Evolutionary conservation across 2,329 filamentous ascomycete species (phyloP).

Genomic region (Cladophialophora exuberans): DNA sequence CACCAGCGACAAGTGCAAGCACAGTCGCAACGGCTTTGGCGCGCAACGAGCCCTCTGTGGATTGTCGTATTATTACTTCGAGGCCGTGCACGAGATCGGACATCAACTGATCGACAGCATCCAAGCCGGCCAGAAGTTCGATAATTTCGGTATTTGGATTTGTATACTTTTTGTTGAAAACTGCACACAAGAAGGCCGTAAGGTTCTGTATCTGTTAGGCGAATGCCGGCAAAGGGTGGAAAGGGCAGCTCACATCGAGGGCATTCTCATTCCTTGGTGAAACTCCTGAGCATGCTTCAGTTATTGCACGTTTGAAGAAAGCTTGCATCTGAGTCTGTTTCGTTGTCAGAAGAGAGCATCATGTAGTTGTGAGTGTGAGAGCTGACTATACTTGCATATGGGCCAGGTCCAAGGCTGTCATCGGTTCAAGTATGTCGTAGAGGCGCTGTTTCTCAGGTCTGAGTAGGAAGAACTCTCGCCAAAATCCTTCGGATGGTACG

Average conservation of each 20-base stretch:
- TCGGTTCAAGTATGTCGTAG: slow-evolving; percentile 67
- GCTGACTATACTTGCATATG: slow-evolving; percentile 63
- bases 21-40: slow-evolving; percentile 80
- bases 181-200: slow-evolving; percentile 79
- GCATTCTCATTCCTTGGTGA: slow-evolving; percentile 74
- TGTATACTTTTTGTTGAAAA: slow-evolving; percentile 87
- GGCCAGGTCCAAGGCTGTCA: slow-evolving; percentile 75
- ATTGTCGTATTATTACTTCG: slow-evolving; percentile 80
- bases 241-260: slow-evolving; percentile 67
- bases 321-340: slow-evolving; percentile 68
- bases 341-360: slow-evolving; percentile 29
- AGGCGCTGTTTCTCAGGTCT: slow-evolving; percentile 75
- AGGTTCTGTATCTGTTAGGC: slow-evolving; percentile 70
- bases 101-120: slow-evolving; percentile 84
- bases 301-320: slow-evolving; percentile 75
- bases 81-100: slow-evolving; percentile 83
- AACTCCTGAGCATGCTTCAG: slow-evolving; percentile 64
- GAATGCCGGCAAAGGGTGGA: neutral
- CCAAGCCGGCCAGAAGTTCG: slow-evolving; percentile 81
- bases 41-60: slow-evolving; percentile 70
- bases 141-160: slow-evolving; percentile 97
- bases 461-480: slow-evolving; percentile 92
- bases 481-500: slow-evolving; percentile 82
- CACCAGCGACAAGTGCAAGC: slow-evolving; percentile 84
- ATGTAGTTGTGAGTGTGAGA: slow-evolving; percentile 3